phyloP scores from a whole-genome alignment of 805 yeast genomes.

The Candida peoriensis region DNA sequence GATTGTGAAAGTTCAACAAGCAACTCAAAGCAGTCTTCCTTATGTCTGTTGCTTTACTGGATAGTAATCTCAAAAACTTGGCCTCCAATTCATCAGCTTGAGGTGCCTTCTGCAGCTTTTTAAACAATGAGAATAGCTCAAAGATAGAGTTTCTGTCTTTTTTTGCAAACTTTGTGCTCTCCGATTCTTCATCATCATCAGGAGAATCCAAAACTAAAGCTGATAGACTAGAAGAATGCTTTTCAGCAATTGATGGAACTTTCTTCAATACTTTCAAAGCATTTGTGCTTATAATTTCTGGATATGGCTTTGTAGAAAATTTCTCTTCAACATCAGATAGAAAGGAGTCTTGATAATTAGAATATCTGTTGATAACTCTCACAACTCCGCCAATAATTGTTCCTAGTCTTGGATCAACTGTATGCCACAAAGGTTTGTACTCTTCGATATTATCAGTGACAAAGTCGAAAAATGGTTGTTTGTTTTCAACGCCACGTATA shows the following conservation, averaged over 20 bases:
- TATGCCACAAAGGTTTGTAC: slow-evolving; percentile 11
- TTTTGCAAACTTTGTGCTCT: slow-evolving; percentile 34
- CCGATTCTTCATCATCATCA: slow-evolving; percentile 13
- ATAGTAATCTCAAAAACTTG: slow-evolving; percentile 50
- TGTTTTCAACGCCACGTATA: slow-evolving; percentile 10
- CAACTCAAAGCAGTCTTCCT: slow-evolving; percentile 73
- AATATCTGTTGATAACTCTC: slow-evolving; percentile 7
- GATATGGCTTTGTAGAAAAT: slow-evolving; percentile 6
- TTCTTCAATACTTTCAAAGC: slow-evolving; percentile 50
- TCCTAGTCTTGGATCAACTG: slow-evolving; percentile 17
- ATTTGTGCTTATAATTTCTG: slow-evolving; percentile 37
- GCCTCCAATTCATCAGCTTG: slow-evolving; percentile 48
- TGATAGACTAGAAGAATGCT: slow-evolving; percentile 48
- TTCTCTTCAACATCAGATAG: slow-evolving; percentile 12
- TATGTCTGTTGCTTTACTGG: slow-evolving; percentile 53
- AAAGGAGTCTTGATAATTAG: slow-evolving; percentile 7
- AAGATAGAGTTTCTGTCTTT: slow-evolving; percentile 56
- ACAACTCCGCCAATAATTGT: slow-evolving; percentile 9
- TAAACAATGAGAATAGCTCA: slow-evolving; percentile 59
- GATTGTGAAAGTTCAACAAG: slow-evolving; percentile 58
- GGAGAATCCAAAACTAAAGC: slow-evolving; percentile 45
- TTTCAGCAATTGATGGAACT: slow-evolving; percentile 69
- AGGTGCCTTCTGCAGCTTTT: slow-evolving; percentile 50
- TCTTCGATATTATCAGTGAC: slow-evolving; percentile 11
- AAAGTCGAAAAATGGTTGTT: slow-evolving; percentile 8